Evolutionary conservation across 306 rosid species (phyloP).

Genomic region (Prinsepia uniflora): DNA sequence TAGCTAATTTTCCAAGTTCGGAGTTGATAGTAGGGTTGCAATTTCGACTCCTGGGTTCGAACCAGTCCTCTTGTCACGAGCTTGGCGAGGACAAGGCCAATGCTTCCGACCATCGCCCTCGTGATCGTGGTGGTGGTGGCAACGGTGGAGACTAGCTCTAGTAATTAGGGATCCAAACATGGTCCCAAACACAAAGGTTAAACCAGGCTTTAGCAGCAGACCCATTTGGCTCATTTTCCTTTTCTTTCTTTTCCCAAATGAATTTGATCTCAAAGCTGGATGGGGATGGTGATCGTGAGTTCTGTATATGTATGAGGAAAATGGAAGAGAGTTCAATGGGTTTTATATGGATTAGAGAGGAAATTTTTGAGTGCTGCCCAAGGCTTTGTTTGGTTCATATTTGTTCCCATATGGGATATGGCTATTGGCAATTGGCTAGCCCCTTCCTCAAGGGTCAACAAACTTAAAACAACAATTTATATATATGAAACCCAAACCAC

Average conservation of each 20-base stretch:
- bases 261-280: neutral
- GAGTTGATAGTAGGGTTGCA: neutral
- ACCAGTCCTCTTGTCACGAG: constrained; percentile 3
- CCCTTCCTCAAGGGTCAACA: no score
- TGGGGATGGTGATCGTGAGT: neutral
- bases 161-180: constrained; percentile 32
- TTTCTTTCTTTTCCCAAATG: neutral
- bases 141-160: constrained; percentile 8
- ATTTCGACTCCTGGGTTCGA: neutral
- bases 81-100: constrained; percentile 27
- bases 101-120: constrained; percentile 12
- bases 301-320: neutral
- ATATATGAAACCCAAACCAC: no score
- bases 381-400: neutral
- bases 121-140: constrained; percentile 7
- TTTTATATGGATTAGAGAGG: neutral
- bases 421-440: neutral
- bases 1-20: neutral
- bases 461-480: no score
- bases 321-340: neutral
- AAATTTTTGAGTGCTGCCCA: neutral
- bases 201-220: constrained; percentile 13
- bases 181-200: constrained; percentile 39
- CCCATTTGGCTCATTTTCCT: constrained; percentile 7
- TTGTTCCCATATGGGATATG: neutral